These are phyloP conservation scores for Hymenoscyphus scutula DNA, from an alignment of 2,329 filamentous ascomycete species.

Conservation along the genomic window DNA sequence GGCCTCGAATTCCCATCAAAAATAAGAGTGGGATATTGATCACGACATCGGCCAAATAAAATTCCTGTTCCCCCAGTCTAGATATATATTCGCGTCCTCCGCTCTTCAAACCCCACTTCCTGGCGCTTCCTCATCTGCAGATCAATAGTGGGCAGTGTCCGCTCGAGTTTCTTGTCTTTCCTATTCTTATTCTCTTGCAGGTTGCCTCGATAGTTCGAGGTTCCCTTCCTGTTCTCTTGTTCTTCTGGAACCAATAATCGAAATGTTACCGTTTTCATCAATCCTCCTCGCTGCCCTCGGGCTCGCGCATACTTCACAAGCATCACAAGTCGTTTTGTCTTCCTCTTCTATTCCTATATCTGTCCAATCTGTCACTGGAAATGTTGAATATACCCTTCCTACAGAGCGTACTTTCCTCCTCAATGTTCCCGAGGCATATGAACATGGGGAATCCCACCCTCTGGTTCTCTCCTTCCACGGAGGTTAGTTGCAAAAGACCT, in stretches of 20 bases:
- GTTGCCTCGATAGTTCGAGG: background rate
- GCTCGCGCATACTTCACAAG: constrained; percentile 10
- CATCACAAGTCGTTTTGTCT: constrained; percentile 12
- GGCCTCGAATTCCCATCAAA: background rate
- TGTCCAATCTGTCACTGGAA: constrained; percentile 18
- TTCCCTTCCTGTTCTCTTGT: background rate
- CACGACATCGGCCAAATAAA: background rate
- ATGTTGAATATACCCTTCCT: constrained; percentile 26
- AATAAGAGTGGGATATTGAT: background rate
- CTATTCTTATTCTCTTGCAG: background rate
- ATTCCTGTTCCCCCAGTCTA: background rate
- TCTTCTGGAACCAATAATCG: background rate
- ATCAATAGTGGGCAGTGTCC: background rate
- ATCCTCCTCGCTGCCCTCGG: background rate
- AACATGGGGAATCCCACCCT: constrained; percentile 20
- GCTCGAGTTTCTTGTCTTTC: background rate
- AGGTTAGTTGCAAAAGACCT: constrained; percentile 20
- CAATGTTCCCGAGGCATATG: constrained; percentile 26
- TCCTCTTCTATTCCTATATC: background rate
- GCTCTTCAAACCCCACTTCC: background rate
- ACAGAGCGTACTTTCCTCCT: constrained; percentile 30
- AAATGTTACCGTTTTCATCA: background rate
- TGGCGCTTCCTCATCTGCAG: background rate
- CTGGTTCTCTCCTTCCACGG: constrained; percentile 31
- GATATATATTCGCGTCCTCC: background rate